A percentile compares a stretch with the other conserved stretches of the same genome.
Conservation (phyloP, 345 rosid species). For the Gossypium australe region DNA sequence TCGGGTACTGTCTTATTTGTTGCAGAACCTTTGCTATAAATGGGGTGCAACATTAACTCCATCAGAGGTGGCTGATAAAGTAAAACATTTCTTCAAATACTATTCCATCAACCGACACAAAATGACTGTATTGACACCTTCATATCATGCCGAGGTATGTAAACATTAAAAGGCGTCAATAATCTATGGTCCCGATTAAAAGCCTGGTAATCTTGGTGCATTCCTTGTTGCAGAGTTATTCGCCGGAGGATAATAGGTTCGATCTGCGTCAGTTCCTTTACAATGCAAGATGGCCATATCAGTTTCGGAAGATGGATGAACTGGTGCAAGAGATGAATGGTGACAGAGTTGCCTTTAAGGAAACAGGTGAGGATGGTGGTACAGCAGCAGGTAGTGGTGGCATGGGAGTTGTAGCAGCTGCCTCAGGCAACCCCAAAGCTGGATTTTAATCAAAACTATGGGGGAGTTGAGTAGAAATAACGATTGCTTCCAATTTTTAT, state of each 20-base stretch:
- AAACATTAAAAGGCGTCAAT: not conserved
- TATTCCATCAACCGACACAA: slow-evolving; percentile 96
- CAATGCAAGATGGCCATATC: slow-evolving; percentile 80
- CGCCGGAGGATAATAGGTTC: slow-evolving; percentile 90
- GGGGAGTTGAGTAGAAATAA: not conserved
- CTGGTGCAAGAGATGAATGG: slow-evolving; percentile 61
- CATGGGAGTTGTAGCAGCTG: slow-evolving; percentile 64
- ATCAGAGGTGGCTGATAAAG: slow-evolving; percentile 82
- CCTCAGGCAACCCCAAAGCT: slow-evolving; percentile 57
- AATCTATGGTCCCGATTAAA: not conserved
- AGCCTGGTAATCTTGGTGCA: not conserved
- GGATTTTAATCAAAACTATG: slow-evolving; percentile 30
- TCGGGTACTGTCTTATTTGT: not conserved
- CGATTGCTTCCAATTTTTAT: not conserved
- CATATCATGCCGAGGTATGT: slow-evolving; percentile 91
- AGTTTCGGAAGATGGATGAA: slow-evolving; percentile 78
- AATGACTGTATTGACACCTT: slow-evolving; percentile 90
- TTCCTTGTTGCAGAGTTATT: slow-evolving; percentile 56
- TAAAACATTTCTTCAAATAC: slow-evolving; percentile 85
- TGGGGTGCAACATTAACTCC: slow-evolving; percentile 85
- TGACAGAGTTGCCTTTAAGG: slow-evolving; percentile 43
- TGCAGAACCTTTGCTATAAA: slow-evolving; percentile 87
- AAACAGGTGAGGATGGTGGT: slow-evolving; percentile 16
- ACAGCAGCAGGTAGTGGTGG: slow-evolving; percentile 15
- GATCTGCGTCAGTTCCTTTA: slow-evolving; percentile 91